These are phyloP conservation scores for Morella rubra DNA, from an alignment of 306 rosid species.

Conservation along the genomic window DNA sequence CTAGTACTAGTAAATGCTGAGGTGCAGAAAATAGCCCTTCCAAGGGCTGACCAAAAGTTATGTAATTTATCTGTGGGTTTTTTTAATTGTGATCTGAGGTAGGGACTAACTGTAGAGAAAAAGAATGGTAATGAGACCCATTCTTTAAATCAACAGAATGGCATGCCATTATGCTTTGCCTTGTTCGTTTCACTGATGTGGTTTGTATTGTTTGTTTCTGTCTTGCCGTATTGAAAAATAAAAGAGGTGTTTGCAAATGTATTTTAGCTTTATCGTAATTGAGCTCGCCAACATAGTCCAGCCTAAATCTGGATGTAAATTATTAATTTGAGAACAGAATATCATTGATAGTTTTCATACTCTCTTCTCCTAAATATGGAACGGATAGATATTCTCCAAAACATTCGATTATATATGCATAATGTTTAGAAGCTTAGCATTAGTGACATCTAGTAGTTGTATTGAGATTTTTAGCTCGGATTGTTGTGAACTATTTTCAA, in stretches of 20 bases:
- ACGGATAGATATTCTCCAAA: background rate
- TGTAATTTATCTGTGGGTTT: background rate
- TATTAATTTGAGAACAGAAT: background rate
- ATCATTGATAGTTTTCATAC: background rate
- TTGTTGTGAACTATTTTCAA: background rate
- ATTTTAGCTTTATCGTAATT: background rate
- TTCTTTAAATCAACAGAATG: background rate
- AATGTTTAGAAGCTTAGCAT: background rate
- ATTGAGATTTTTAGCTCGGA: background rate
- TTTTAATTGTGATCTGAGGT: background rate
- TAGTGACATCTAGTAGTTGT: background rate
- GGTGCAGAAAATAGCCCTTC: background rate
- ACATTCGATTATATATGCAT: background rate
- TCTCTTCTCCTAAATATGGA: background rate
- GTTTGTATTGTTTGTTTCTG: background rate
- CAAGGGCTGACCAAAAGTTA: background rate
- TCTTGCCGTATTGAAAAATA: background rate
- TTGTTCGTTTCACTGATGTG: constrained; percentile 1
- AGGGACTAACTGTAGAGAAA: background rate
- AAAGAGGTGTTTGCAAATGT: background rate
- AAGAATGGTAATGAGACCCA: background rate
- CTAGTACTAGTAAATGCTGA: background rate
- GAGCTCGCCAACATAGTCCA: background rate
- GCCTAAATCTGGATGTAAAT: background rate
- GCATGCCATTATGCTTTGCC: background rate